phyloP scores from a whole-genome alignment of 768 basidiomycete species.

The Boletus vinaceobasis region DNA sequence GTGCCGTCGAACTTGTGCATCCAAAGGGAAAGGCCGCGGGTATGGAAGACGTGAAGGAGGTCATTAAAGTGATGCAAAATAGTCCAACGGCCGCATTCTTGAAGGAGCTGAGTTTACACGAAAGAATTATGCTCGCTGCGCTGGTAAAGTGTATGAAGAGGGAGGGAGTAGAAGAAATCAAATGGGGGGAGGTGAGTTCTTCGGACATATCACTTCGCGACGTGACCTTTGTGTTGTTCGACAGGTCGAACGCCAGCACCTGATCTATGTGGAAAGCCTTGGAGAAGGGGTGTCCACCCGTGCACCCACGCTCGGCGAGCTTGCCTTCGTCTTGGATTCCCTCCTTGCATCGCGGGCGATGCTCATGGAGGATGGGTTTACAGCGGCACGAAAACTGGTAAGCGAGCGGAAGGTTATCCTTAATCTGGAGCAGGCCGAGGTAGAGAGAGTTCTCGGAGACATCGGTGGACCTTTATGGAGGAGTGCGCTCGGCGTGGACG shows the following conservation, averaged over 20 bases:
- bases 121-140: slow-evolving; percentile 83
- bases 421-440: slow-evolving; percentile 81
- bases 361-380: slow-evolving; percentile 62
- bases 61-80: slow-evolving; percentile 84
- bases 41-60: slow-evolving; percentile 70
- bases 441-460: slow-evolving; percentile 81
- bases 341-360: slow-evolving; percentile 76
- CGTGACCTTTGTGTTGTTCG: not conserved
- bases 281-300: slow-evolving; percentile 54
- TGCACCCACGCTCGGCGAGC: slow-evolving; percentile 59
- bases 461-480: slow-evolving; percentile 71
- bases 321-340: slow-evolving; percentile 68
- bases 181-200: slow-evolving; percentile 69
- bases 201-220: not conserved
- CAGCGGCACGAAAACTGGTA: slow-evolving; percentile 50
- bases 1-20: slow-evolving; percentile 79
- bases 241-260: slow-evolving; percentile 75
- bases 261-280: slow-evolving; percentile 64
- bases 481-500: slow-evolving; percentile 36
- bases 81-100: slow-evolving; percentile 86
- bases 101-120: slow-evolving; percentile 80
- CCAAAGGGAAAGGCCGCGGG: slow-evolving; percentile 49
- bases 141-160: slow-evolving; percentile 77
- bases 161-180: slow-evolving; percentile 84
- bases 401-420: slow-evolving; percentile 71